Percentiles rank a stretch among this genome's conserved stretches.
These are phyloP conservation scores for Xylariaceae sp. DNA, from an alignment of 2,329 filamentous ascomycete species.

Conservation along the genomic window DNA sequence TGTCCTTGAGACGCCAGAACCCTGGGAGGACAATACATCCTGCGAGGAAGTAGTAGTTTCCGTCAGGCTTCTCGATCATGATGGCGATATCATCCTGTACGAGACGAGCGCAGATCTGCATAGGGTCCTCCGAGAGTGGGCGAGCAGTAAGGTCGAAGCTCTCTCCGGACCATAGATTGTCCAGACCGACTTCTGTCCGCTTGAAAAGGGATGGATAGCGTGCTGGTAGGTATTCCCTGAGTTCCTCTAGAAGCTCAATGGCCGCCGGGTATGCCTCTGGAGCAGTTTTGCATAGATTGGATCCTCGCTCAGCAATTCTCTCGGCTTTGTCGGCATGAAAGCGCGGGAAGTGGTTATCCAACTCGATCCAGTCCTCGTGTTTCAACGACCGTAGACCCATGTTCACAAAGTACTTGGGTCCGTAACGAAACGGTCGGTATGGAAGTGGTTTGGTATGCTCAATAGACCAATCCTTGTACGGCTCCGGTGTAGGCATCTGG, in stretches of 20 bases:
- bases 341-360: slow-evolving; percentile 71
- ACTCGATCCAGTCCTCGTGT: slow-evolving; percentile 74
- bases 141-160: slow-evolving; percentile 60
- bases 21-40: slow-evolving; percentile 71
- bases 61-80: slow-evolving; percentile 72
- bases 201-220: slow-evolving; percentile 69
- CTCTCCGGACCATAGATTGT: slow-evolving; percentile 68
- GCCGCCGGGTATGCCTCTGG: slow-evolving; percentile 67
- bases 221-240: slow-evolving; percentile 64
- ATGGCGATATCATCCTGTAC: slow-evolving; percentile 79
- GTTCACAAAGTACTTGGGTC: slow-evolving; percentile 69
- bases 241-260: slow-evolving; percentile 69
- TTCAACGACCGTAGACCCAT: slow-evolving; percentile 70
- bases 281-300: slow-evolving; percentile 63
- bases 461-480: slow-evolving; percentile 66
- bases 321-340: slow-evolving; percentile 67
- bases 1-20: slow-evolving; percentile 79
- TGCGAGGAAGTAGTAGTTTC: slow-evolving; percentile 74
- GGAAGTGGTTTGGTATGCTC: slow-evolving; percentile 65
- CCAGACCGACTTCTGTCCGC: slow-evolving; percentile 58
- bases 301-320: slow-evolving; percentile 61
- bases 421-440: slow-evolving; percentile 73
- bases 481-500: slow-evolving; percentile 30
- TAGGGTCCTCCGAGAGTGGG: slow-evolving; percentile 69
- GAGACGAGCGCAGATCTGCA: slow-evolving; percentile 66